These are phyloP conservation scores for Ophiocordyceps camponoti-floridani DNA, from an alignment of 2,329 filamentous ascomycete genomes.

Conservation along the genomic window DNA sequence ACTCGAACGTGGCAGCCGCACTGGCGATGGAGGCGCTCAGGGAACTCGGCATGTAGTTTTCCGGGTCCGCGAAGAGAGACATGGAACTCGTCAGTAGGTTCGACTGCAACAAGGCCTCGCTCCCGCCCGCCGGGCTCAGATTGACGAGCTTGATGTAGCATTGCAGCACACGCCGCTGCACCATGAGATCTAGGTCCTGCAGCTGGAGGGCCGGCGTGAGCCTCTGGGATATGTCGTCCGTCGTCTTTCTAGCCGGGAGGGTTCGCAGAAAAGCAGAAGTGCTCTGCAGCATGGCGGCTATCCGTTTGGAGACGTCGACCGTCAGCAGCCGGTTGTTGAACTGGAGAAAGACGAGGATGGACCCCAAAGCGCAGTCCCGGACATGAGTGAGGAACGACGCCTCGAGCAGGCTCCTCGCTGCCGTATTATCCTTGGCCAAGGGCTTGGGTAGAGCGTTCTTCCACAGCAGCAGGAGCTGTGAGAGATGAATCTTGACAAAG, in stretches of 20 bases:
- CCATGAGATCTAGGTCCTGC: conserved; percentile 82
- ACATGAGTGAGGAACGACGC: conserved; percentile 89
- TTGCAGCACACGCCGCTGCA: conserved; percentile 79
- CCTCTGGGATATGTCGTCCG: conserved; percentile 71
- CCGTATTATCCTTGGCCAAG: conserved; percentile 78
- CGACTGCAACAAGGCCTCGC: conserved; percentile 74
- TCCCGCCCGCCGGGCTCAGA: conserved; percentile 67
- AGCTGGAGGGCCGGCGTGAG: conserved; percentile 75
- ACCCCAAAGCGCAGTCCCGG: conserved; percentile 81
- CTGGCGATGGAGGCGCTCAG: conserved; percentile 83
- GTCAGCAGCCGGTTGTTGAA: conserved; percentile 87
- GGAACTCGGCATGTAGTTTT: conserved; percentile 70
- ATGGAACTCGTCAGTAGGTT: conserved; percentile 82
- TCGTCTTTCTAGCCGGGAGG: conserved; percentile 65
- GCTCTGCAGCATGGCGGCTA: conserved; percentile 88
- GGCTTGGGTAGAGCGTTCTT: conserved; percentile 94
- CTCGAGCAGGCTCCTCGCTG: conserved; percentile 68
- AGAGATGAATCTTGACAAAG: conserved; percentile 96
- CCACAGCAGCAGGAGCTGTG: conserved; percentile 85
- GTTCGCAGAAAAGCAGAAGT: conserved; percentile 80
- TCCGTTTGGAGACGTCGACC: conserved; percentile 80
- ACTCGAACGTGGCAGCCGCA: conserved; percentile 78
- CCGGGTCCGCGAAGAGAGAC: conserved; percentile 81
- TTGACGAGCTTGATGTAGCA: conserved; percentile 88
- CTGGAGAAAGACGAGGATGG: conserved; percentile 79